Evolutionary conservation across 257 asterid species (phyloP), one percentile per base, ranked within the genome.

Genomic region (Pogostemon cablin): DNA sequence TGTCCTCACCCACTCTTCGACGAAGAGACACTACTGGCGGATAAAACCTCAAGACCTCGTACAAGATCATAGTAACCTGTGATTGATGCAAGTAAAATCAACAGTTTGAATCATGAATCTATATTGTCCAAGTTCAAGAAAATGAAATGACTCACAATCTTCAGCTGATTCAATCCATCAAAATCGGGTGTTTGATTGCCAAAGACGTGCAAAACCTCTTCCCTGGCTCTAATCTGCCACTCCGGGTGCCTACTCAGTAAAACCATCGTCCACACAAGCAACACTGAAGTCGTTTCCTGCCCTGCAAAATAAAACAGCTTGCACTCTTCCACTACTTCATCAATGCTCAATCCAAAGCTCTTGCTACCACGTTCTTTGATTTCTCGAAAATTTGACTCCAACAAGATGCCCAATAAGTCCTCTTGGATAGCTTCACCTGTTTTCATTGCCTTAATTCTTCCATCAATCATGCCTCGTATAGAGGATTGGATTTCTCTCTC

Each of bases 141-240:
- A 9, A 32, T 15, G 15, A 44, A 42, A 59, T 10, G 34, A 64
- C 87, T 82, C 59, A 85, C 90, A 1, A 60, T 57, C 74, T 83
- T 86, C 12, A 86, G 82, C 2, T 63, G 83, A 68, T 71, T 81
- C 6, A 83, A 34, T 6, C 84, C 87, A 8, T 86, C 87, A 10
- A 5, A 64, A 5, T 70, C 52, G 0, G 86, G 85, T 5, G 65
- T 61, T 5, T 69, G 50, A 2, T 42, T 42, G 1, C 81, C 83
- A 7, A 86, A 79, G 63, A 75, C 73, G 34, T 68, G 56, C 12
- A 73, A 7, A 39, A 83, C 82, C 65, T 86, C 87, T 53, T 79
- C 87, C 25, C 88, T 57, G 3, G 87, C 91, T 54, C 74, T 77
- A 0, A n/a, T 52, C 56, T 86, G 91, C 91, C 88, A 86, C 1